Evolutionary conservation across 1,284 basidiomycete species (phyloP).

Genomic region (Rhodotorula glutinis): DNA sequence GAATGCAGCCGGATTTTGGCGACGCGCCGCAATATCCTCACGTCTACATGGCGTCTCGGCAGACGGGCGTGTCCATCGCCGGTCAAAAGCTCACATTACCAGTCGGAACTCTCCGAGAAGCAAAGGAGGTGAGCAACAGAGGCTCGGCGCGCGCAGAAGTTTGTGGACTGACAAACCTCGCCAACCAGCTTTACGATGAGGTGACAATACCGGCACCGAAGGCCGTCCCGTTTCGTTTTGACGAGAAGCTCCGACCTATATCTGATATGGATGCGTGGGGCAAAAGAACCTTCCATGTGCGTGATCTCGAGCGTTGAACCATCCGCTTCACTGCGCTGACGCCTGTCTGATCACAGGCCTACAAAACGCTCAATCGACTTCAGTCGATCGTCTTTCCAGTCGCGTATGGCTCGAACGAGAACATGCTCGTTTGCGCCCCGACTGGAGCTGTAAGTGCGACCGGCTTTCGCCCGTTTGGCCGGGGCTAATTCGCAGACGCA

Average conservation of each 20-base stretch:
- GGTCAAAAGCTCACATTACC: constrained; percentile 77
- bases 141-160: neutral
- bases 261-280: constrained; percentile 73
- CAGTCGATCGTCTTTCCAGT: constrained; percentile 94
- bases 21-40: constrained; percentile 66
- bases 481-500: neutral
- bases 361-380: constrained; percentile 83
- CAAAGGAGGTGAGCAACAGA: constrained; percentile 58
- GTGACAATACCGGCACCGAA: constrained; percentile 83
- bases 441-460: constrained; percentile 76
- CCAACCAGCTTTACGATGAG: constrained; percentile 58
- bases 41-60: constrained; percentile 68
- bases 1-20: constrained; percentile 57
- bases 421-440: constrained; percentile 92
- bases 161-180: constrained; percentile 1
- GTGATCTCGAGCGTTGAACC: constrained; percentile 41
- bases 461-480: too few species aligned
- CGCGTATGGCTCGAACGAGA: constrained; percentile 92
- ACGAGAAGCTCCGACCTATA: constrained; percentile 72
- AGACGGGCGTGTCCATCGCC: constrained; percentile 65
- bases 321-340: constrained; percentile 3
- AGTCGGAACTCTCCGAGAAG: constrained; percentile 69
- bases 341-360: constrained; percentile 61
- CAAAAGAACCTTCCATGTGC: constrained; percentile 80
- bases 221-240: constrained; percentile 66